These are phyloP conservation scores for Erythrophleum fordii DNA, from an alignment of 306 rosid genomes.

Conservation along the genomic window DNA sequence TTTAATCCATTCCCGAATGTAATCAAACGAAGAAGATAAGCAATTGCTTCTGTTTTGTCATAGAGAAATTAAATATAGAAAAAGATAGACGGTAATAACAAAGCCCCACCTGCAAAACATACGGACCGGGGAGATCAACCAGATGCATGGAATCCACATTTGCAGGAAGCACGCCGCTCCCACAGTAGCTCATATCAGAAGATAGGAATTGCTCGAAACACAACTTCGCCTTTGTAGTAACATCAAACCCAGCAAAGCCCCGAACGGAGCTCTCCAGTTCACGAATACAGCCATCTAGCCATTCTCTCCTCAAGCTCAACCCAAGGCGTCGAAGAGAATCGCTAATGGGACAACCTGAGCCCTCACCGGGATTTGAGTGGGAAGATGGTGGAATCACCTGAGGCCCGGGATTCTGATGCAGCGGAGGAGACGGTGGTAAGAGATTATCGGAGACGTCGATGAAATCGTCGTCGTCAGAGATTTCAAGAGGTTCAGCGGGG, in stretches of 20 bases:
- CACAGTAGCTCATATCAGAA: constrained; percentile 71
- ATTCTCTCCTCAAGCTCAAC: constrained; percentile 59
- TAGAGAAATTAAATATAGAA: neutral
- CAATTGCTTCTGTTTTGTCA: no score
- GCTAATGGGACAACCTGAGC: constrained; percentile 53
- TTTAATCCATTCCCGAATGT: neutral
- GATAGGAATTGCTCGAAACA: constrained; percentile 77
- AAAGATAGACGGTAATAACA: neutral
- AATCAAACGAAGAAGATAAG: neutral
- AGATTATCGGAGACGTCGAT: constrained; percentile 66
- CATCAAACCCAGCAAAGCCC: constrained; percentile 56
- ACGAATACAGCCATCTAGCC: constrained; percentile 59
- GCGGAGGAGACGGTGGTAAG: constrained; percentile 55
- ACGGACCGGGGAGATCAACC: constrained; percentile 76
- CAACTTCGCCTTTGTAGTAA: constrained; percentile 59
- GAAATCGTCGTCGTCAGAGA: constrained; percentile 71
- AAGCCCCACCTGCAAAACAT: constrained; percentile 70
- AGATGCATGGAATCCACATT: constrained; percentile 76
- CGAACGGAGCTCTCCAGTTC: constrained; percentile 51
- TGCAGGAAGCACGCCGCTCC: constrained; percentile 71
- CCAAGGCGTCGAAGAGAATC: constrained; percentile 66
- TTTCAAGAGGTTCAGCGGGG: constrained; percentile 48
- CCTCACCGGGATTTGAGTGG: neutral
- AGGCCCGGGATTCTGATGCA: constrained; percentile 27
- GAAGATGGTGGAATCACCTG: constrained; percentile 12